phyloP scores from a whole-genome alignment of 441 rosid species.

The Syzygium malaccense region DNA sequence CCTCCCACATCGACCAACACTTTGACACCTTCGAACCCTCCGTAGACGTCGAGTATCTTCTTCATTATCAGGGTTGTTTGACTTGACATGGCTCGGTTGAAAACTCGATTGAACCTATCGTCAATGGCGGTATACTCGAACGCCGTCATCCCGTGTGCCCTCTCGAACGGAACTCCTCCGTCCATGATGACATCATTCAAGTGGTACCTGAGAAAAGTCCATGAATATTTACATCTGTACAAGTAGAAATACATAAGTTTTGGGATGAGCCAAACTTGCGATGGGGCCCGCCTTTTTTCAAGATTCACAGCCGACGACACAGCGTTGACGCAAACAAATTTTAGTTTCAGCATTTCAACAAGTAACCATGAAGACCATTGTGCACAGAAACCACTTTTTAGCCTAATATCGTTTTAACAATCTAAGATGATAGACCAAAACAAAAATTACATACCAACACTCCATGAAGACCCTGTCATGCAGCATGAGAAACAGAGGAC shows the following conservation, averaged over 20 bases:
- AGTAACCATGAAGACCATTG: too few species aligned
- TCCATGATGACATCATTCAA: slow-evolving; percentile 16
- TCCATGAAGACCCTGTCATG: slow-evolving; percentile 1
- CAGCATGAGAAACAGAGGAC: not conserved
- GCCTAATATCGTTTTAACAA: too few species aligned
- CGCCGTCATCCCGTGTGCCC: slow-evolving; percentile 9
- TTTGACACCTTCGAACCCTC: slow-evolving; percentile 8
- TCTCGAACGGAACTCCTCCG: slow-evolving; percentile 24
- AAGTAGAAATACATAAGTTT: too few species aligned
- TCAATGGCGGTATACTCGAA: slow-evolving; percentile 12
- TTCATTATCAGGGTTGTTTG: slow-evolving; percentile 6
- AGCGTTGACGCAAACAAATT: too few species aligned
- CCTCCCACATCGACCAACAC: slow-evolving; percentile 26
- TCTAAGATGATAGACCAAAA: not conserved
- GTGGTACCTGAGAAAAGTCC: not conserved
- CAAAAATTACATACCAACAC: not conserved
- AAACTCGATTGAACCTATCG: slow-evolving; percentile 14
- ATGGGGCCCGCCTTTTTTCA: too few species aligned
- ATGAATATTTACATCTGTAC: not conserved
- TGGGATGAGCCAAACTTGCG: too few species aligned
- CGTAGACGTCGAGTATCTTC: slow-evolving; percentile 9
- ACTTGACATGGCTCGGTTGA: slow-evolving; percentile 14
- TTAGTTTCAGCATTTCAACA: too few species aligned
- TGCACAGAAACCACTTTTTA: too few species aligned
- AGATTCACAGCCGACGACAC: too few species aligned